A percentile compares a stretch with the other conserved stretches of the same genome.
Evolutionary conservation across 306 rosid species (phyloP).

Genomic region (Gynostemma pentaphyllum): DNA sequence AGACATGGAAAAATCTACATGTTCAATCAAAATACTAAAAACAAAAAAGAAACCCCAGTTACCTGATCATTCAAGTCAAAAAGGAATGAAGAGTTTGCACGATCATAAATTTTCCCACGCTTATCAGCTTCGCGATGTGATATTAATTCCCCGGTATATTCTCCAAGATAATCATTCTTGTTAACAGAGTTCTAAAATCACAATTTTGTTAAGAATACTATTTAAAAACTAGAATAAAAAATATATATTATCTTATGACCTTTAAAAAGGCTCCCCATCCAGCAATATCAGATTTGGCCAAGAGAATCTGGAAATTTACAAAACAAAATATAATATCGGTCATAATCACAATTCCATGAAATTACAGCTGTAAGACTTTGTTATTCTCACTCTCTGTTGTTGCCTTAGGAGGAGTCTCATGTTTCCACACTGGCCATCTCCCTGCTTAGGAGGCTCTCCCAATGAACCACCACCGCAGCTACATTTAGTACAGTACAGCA

Average conservation of each 20-base stretch:
- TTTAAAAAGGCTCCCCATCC: constrained; percentile 99
- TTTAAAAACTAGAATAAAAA: not conserved
- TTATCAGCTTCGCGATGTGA: constrained; percentile 95
- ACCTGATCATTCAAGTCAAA: constrained; percentile 98
- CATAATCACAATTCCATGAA: constrained; percentile 11
- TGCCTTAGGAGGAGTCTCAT: constrained; percentile 97
- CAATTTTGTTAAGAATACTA: constrained; percentile 18
- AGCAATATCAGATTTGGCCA: constrained; percentile 88
- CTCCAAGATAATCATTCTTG: constrained; percentile 94
- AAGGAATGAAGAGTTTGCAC: constrained; percentile 93
- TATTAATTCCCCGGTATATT: constrained; percentile 89
- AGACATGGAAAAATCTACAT: not conserved
- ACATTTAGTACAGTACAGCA: constrained; percentile 20
- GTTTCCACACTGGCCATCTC: constrained; percentile 95
- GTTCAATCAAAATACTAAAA: not conserved
- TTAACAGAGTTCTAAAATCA: constrained; percentile 79
- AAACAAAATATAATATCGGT: not conserved
- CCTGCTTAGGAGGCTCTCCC: constrained; percentile 82
- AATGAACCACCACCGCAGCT: constrained; percentile 86
- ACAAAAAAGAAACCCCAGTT: constrained; percentile 18
- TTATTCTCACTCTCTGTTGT: constrained; percentile 73
- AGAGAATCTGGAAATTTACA: constrained; percentile 54
- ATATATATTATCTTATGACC: constrained; percentile 29
- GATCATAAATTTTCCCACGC: constrained; percentile 96
- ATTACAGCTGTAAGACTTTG: constrained; percentile 5